These are phyloP conservation scores for Nelumbo lutea DNA, from an alignment of 164 flowering plant genomes.

Conservation along the genomic window DNA sequence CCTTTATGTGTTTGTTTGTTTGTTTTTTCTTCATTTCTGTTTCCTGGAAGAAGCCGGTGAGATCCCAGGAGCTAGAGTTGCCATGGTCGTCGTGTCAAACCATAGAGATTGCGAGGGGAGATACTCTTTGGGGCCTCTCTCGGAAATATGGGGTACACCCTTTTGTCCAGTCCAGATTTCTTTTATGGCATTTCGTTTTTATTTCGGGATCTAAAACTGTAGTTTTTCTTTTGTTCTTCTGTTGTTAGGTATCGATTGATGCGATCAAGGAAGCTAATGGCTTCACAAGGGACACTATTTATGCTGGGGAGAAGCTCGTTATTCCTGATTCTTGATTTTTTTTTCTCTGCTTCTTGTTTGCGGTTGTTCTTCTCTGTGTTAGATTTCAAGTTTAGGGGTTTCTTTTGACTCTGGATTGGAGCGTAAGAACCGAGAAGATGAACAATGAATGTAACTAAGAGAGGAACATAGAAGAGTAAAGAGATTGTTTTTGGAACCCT, in stretches of 20 bases:
- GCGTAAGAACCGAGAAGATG: too few relatives aligned
- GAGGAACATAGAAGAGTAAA: too few relatives aligned
- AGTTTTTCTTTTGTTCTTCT: background rate
- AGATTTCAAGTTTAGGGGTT: background rate
- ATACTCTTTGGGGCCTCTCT: slow-evolving; percentile 49
- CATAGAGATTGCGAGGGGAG: slow-evolving; percentile 42
- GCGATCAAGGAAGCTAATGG: slow-evolving; percentile 47
- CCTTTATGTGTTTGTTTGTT: background rate
- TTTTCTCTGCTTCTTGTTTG: background rate
- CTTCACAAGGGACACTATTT: slow-evolving; percentile 31
- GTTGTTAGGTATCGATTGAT: slow-evolving; percentile 31
- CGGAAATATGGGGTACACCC: slow-evolving; percentile 37
- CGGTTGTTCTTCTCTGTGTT: background rate
- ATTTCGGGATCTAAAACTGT: background rate
- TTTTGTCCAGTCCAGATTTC: background rate
- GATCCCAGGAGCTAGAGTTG: background rate
- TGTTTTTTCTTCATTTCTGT: background rate
- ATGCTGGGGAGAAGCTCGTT: slow-evolving; percentile 43
- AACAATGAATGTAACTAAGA: too few relatives aligned
- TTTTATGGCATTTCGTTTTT: background rate
- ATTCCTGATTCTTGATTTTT: slow-evolving; percentile 23
- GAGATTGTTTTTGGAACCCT: too few relatives aligned
- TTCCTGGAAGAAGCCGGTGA: slow-evolving; percentile 6
- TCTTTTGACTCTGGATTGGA: too few relatives aligned
- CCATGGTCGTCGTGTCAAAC: slow-evolving; percentile 9